Evolutionary conservation across 345 rosid species (phyloP), one percentile per base, ranked within the genome.

Genomic region (Heritiera littoralis): DNA sequence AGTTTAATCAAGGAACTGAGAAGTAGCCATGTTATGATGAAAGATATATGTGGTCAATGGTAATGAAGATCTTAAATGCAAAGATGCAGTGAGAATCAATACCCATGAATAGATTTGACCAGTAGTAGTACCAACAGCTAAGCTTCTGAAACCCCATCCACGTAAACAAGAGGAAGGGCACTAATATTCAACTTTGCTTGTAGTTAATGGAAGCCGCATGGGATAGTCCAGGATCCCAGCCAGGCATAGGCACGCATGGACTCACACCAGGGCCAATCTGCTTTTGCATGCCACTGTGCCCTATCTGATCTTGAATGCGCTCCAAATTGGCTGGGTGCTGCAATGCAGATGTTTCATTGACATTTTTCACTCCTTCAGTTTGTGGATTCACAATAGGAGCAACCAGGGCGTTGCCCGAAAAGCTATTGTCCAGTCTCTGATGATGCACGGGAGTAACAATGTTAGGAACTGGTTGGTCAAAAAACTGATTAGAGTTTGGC

Each of bases 381-480:
- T 38, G 81, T 49, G 72, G 59, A 70, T 81, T 81, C 51, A 66
- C 76, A 5, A 66, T 77, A 38, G 77, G 55, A 13, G 83, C 82
- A 74, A 81, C 72, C 59, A 82, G 32, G 68, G 38, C 77, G 76
- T 74, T 79, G 72, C 68, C 69, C 13, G 58, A 74, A 83, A 81
- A 83, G 77, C 80, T 52, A 64, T 71, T 56, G 60, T 75, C 88
- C 78, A 85, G 46, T 75, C 82, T 77, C 20, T 78, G 85, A 59
- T 84, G 83, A 58, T 85, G 82, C 66, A 81, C 71, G 40, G 85
- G 78, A 73, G 85, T 32, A 35, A 71, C 18, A 32, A 84, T 72
- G 52, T 69, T 77, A 69, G 86, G 86, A 76, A 64, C 80, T 49
- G 84, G 81, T 28, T 81, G 90, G 75, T 84, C 87, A 82, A 85